Evolutionary conservation across 345 rosid genomes (phyloP).

Genomic region (Ceriops zippeliana): DNA sequence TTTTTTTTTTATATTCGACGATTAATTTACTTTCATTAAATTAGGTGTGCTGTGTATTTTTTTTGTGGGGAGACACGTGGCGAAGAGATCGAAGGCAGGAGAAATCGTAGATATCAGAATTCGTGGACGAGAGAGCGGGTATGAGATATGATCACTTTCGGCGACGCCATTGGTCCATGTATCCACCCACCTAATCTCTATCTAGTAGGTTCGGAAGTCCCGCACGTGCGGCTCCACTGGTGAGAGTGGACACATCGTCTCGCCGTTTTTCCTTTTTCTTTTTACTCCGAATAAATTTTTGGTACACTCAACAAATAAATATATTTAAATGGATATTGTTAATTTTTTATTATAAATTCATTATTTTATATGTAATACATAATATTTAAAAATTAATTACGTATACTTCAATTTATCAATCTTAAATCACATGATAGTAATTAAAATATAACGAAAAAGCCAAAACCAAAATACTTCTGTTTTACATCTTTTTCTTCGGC

Average conservation of each 20-base stretch:
- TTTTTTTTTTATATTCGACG: constrained; percentile 18
- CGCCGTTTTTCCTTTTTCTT: too few relatives aligned
- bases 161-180: constrained; percentile 65
- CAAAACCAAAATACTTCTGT: too few relatives aligned
- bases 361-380: too few relatives aligned
- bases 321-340: too few relatives aligned
- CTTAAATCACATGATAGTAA: too few relatives aligned
- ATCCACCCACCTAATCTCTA: background rate
- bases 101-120: constrained; percentile 47
- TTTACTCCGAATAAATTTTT: too few relatives aligned
- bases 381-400: too few relatives aligned
- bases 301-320: too few relatives aligned
- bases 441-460: too few relatives aligned
- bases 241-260: constrained; percentile 5
- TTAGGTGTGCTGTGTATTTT: background rate
- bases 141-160: constrained; percentile 80
- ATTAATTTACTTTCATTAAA: background rate
- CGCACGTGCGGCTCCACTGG: constrained; percentile 20
- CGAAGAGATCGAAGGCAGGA: constrained; percentile 35
- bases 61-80: constrained; percentile 51
- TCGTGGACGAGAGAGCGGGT: constrained; percentile 73
- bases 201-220: background rate
- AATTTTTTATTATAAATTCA: too few relatives aligned
- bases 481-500: too few relatives aligned
- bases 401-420: too few relatives aligned